Evolutionary conservation across 257 asterid species (phyloP), one percentile per base, ranked within the genome.

Genomic region (Solanum tacnaense): DNA sequence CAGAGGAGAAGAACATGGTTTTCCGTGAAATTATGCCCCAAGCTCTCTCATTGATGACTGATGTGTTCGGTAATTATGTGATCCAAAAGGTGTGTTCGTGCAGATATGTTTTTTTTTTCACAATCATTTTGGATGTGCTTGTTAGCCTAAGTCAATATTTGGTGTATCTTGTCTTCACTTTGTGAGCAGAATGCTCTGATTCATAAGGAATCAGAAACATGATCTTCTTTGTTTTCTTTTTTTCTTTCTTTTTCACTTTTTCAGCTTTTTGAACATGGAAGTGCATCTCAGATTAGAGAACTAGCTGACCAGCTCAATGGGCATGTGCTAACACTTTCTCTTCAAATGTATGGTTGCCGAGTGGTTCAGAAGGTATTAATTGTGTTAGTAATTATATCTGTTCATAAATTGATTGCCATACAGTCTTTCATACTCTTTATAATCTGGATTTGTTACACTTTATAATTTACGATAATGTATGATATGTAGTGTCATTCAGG

Each of bases 331-430:
- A 90, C 92, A 87, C 93, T 95, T 58, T 94, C 96, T 93, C 96
- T 95, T 87, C 96, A 95, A 85, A 95, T 93, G 98, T 94, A 94
- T 90, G 98, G 98, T 31, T 95, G 98, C 91, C 94, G 97, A 52
- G 98, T 95, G 86, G 94, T 94, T 86, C 98, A 94, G 89, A 95
- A 95, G 98, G 98, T 95, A 91, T 31, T 56, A 20, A 84, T 13
- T 70, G 76, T 70, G 23, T 70, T 70, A 29, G 35, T 68, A 68
- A 13, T 68, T 68, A 27, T 68, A 29, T 70, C 38, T 70, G 76
- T 29, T 70, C 49, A 44, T 44, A 44, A 70, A 13, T 32, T 29
- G 76, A 70, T 70, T 16, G 35, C 76, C 36, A 29, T 70, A 29
- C 76, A 5, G 5, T 70, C 38, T 70, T 70, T 32, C 52, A 18